Conservation (phyloP, 352 stramenopile species). For the Phytopythium helicoides region DNA sequence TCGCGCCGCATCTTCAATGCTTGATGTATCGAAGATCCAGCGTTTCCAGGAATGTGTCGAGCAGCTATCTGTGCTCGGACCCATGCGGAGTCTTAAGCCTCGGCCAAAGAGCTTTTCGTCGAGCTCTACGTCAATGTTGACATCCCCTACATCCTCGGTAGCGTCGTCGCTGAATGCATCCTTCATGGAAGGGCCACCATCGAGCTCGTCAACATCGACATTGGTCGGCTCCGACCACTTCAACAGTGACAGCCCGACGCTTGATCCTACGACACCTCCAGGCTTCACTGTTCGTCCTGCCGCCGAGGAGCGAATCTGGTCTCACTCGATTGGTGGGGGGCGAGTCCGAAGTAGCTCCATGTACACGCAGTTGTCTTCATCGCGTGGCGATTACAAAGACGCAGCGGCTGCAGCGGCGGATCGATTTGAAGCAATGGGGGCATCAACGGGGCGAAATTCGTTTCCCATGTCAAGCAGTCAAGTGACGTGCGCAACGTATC, state of each 20-base stretch:
- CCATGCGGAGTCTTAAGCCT: conserved; percentile 13
- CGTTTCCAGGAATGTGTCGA: conserved; percentile 57
- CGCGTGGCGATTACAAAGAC: background rate
- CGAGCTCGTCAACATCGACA: background rate
- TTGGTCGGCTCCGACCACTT: conserved; percentile 5
- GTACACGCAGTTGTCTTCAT: background rate
- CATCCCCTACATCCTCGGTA: conserved; percentile 67
- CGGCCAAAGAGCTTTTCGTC: conserved; percentile 67
- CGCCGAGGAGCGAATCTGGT: conserved; percentile 2
- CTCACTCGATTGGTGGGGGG: background rate
- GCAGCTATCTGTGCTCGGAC: conserved; percentile 1
- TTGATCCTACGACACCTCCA: background rate
- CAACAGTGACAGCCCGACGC: conserved; percentile 1
- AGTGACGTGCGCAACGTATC: conserved; percentile 6
- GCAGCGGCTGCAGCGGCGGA: background rate
- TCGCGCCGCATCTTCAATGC: conserved; percentile 46
- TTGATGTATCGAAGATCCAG: conserved; percentile 65
- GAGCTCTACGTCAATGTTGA: conserved; percentile 52
- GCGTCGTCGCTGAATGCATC: conserved; percentile 59
- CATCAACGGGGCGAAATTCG: background rate
- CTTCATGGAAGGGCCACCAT: conserved; percentile 35
- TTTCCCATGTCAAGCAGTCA: conserved; percentile 2
- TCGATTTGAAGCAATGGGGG: conserved; percentile 1
- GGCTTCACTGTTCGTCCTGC: no score
- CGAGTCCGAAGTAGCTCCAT: conserved; percentile 1